Evolutionary conservation across 2,329 filamentous ascomycete genomes (phyloP).

Genomic region (Whalleya microplaca): DNA sequence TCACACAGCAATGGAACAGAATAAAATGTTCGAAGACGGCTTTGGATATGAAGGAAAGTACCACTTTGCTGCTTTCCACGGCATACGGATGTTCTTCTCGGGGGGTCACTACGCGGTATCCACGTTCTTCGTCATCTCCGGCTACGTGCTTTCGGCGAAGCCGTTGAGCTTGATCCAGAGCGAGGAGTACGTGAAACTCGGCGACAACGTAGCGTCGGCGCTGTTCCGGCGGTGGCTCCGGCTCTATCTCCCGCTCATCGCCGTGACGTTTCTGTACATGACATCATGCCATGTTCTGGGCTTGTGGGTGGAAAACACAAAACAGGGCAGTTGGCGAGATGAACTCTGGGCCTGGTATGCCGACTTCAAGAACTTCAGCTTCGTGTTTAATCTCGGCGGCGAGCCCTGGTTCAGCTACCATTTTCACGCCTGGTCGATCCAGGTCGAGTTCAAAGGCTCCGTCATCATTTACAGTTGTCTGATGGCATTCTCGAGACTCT

Average conservation of each 20-base stretch:
- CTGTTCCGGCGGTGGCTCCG: conserved; percentile 55
- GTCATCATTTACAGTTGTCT: conserved; percentile 63
- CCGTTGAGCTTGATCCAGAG: conserved; percentile 50
- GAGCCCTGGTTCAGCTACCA: conserved; percentile 62
- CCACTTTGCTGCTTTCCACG: conserved; percentile 57
- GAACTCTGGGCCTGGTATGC: conserved; percentile 55
- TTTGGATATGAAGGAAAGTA: conserved; percentile 55
- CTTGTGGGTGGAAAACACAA: conserved; percentile 45
- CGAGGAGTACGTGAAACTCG: conserved; percentile 45
- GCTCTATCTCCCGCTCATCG: conserved; percentile 55
- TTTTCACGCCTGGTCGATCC: conserved; percentile 66
- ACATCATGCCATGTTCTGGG: conserved; percentile 57
- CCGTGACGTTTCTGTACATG: conserved; percentile 57
- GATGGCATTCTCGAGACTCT: conserved; percentile 60
- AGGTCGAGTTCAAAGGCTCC: conserved; percentile 66
- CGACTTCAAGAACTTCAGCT: conserved; percentile 72
- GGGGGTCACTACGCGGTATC: conserved; percentile 65
- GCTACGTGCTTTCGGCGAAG: conserved; percentile 59
- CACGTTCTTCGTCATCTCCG: conserved; percentile 61
- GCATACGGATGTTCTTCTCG: conserved; percentile 61
- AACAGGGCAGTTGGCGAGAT: conserved; percentile 46
- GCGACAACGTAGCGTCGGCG: conserved; percentile 50
- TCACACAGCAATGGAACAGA: conserved; percentile 46
- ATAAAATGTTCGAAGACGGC: conserved; percentile 52
- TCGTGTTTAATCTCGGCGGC: conserved; percentile 62